A percentile compares a stretch with the other conserved stretches of the same genome.
phyloP scores from a whole-genome alignment of 2,329 filamentous ascomycete genomes.

The Neofusicoccum sp. region DNA sequence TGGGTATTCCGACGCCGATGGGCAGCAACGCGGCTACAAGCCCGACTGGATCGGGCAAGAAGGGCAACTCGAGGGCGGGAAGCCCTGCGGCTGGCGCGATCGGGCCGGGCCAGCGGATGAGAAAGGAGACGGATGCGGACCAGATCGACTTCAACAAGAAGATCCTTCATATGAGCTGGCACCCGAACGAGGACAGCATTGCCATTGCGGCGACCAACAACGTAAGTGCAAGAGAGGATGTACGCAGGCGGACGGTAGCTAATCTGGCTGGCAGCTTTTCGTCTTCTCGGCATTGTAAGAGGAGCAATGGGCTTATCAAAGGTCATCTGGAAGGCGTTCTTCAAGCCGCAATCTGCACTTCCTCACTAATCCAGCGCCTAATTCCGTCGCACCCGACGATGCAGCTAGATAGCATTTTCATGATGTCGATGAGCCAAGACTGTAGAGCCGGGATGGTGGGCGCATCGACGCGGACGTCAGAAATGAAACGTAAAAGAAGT shows the following conservation, averaged over 20 bases:
- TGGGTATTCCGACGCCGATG: conserved; percentile 95
- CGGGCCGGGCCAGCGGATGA: conserved; percentile 89
- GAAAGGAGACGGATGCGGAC: conserved; percentile 98
- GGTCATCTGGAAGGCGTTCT: conserved; percentile 24
- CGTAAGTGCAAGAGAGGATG: conserved; percentile 63
- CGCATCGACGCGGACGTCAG: conserved; percentile 20
- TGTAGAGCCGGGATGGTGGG: conserved; percentile 20
- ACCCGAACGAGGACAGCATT: conserved; percentile 99
- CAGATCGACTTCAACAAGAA: conserved; percentile 99
- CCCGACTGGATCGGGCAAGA: conserved; percentile 79
- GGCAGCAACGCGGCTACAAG: conserved; percentile 67
- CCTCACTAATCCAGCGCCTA: conserved; percentile 22
- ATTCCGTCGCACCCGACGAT: conserved; percentile 19
- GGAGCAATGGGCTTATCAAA: conserved; percentile 11
- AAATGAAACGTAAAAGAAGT: conserved; percentile 23
- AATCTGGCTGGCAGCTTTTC: conserved; percentile 49
- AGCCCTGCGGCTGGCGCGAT: conserved; percentile 75
- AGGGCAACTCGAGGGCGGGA: conserved; percentile 81
- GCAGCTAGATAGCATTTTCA: conserved; percentile 23
- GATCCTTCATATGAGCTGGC: conserved; percentile 99
- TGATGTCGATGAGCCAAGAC: conserved; percentile 23
- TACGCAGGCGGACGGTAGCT: not conserved
- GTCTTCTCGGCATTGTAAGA: conserved; percentile 58
- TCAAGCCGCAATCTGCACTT: conserved; percentile 2
- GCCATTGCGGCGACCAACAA: conserved; percentile 99